Evolutionary conservation across 2,329 filamentous ascomycete genomes (phyloP), one percentile per base, ranked within the genome.

Genomic region (Colletotrichum sp.): DNA sequence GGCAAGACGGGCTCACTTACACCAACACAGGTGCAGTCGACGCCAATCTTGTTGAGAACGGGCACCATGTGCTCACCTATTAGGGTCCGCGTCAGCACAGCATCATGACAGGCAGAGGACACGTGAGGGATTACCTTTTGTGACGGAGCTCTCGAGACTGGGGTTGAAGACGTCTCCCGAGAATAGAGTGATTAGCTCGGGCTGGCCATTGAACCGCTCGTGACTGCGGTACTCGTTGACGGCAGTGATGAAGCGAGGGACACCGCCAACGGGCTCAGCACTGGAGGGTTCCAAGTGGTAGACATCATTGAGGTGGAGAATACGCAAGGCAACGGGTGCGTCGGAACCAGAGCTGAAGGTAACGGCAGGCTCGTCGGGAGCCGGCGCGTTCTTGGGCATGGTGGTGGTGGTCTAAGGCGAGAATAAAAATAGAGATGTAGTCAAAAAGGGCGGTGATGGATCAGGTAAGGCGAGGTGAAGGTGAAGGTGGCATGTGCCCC

Each of bases 101-200:
- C 7, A 21, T 30, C 18, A 21, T 30, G 24, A 16, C 34, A 61
- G 57, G 61, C 15, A 6, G 52, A 8, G 13, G 12, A 1, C 32
- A 68, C 52, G 32, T 68, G 67, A 70, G 48, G 59, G 15, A 18
- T 16, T 60, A 88, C 95, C 96, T 86, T 98, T 98, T 4, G 96
- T 98, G 39, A 98, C 93, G 21, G 94, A 94, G 80, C 94, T 96
- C 85, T 98, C 96, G 74, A 98, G 86, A 80, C 94, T 96, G 0
- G 96, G 96, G 82, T 98, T 98, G 85, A 97, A 98, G 12, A 94
- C 95, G 88, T 98, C 96, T 48, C 96, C 96, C 4, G 95, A 98
- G 85, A 98, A 98, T 79, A 98, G 90, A 2, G 95, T 96, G 67
- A 98, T 82, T 6, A 95, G 85, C 52, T 90, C 87, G 2, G 95